Conservation (phyloP, 1,284 basidiomycete genomes). For the Xerocomus amazonicus region DNA sequence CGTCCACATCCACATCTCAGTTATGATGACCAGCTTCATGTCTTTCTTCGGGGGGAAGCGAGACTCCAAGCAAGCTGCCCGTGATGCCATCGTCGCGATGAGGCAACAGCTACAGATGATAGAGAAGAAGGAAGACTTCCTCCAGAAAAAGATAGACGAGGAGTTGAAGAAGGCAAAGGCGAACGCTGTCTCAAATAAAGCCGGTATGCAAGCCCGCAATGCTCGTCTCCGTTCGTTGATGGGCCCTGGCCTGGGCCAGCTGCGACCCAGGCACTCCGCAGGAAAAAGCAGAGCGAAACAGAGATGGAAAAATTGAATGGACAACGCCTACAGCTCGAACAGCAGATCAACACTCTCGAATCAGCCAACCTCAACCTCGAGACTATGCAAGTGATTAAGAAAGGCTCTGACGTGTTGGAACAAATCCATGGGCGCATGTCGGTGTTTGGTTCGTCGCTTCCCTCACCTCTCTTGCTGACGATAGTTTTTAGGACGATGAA, state of each 20-base stretch:
- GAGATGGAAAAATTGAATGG: slow-evolving; percentile 89
- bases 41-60: slow-evolving; percentile 78
- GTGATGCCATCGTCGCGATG: slow-evolving; percentile 84
- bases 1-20: slow-evolving; percentile 6
- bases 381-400: slow-evolving; percentile 98
- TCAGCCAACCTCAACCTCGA: slow-evolving; percentile 98
- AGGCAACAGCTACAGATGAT: slow-evolving; percentile 91
- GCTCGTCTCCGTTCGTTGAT: slow-evolving; percentile 8
- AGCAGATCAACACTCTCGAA: slow-evolving; percentile 96
- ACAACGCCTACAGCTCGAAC: slow-evolving; percentile 90
- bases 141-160: slow-evolving; percentile 97
- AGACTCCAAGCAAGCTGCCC: slow-evolving; percentile 75
- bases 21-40: slow-evolving; percentile 85
- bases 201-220: slow-evolving; percentile 56
- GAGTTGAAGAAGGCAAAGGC: slow-evolving; percentile 89
- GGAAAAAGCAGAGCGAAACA: slow-evolving; percentile 90
- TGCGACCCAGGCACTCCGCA: slow-evolving; percentile 87
- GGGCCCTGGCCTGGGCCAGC: slow-evolving; percentile 13
- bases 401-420: slow-evolving; percentile 88
- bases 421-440: slow-evolving; percentile 91
- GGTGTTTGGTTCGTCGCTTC: slow-evolving; percentile 35
- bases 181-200: slow-evolving; percentile 93
- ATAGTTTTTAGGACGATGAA: slow-evolving; percentile 67
- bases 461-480: slow-evolving; percentile 1
- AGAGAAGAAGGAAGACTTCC: slow-evolving; percentile 98